These are phyloP conservation scores for Chaetoscypha palmicola DNA, from an alignment of 2,329 filamentous ascomycete species.

Conservation along the genomic window DNA sequence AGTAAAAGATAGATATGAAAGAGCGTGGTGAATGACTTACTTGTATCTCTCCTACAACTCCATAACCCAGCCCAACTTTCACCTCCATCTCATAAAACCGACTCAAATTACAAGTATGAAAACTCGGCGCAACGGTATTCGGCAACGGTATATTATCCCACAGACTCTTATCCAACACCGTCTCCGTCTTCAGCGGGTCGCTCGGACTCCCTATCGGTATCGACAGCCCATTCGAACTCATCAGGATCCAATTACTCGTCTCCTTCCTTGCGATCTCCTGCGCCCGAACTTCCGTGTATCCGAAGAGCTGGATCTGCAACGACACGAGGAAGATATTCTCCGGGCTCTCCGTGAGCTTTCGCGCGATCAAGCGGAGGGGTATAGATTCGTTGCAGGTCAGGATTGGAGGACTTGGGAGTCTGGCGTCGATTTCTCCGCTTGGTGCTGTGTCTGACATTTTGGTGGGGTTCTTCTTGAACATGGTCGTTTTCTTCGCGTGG, in stretches of 20 bases:
- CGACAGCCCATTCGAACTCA: conserved; percentile 63
- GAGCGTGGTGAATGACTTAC: conserved; percentile 11
- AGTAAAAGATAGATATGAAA: too few relatives aligned
- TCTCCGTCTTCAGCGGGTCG: conserved; percentile 56
- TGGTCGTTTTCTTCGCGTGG: conserved; percentile 27
- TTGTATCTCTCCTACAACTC: conserved; percentile 42
- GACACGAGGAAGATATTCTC: conserved; percentile 70
- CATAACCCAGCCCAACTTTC: conserved; percentile 70
- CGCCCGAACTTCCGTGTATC: conserved; percentile 71
- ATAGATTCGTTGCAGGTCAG: conserved; percentile 83
- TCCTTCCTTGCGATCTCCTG: conserved; percentile 68
- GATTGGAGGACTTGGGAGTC: conserved; percentile 79
- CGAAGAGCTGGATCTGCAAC: conserved; percentile 75
- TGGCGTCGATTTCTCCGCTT: conserved; percentile 67
- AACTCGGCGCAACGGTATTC: conserved; percentile 80
- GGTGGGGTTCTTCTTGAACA: conserved; percentile 27
- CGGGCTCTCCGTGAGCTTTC: conserved; percentile 61
- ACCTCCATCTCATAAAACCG: conserved; percentile 80
- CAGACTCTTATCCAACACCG: conserved; percentile 59
- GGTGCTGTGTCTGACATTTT: conserved; percentile 45
- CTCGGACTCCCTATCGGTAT: conserved; percentile 59
- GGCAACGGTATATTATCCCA: conserved; percentile 72
- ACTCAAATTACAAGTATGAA: conserved; percentile 80
- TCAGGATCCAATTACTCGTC: conserved; percentile 66
- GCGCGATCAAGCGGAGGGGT: conserved; percentile 72